Base-by-base conservation (phyloP, 441 rosid genomes). In the Pelargonium myrrhifolium region DNA sequence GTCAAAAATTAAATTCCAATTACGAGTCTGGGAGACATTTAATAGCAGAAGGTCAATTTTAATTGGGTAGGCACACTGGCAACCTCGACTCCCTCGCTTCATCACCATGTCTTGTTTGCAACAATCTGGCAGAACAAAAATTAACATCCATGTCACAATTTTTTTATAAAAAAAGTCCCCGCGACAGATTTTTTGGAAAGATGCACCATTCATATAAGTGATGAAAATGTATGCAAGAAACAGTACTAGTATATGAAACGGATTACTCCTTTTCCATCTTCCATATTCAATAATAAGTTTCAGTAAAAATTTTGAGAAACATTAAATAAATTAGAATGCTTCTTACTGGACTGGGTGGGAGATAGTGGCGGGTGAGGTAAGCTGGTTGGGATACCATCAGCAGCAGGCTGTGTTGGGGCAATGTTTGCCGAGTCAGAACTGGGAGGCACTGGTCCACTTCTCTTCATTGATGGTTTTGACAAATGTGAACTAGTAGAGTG, bases 21-120 rank as follows among this genome's bases (percentile, higher is more conserved):
- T 80, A 9, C 89, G 85, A 78, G 80, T 87, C 72, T 83, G 87
- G 7, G 98, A 90, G 71, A 93, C 87, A 74, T 93, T 93, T 82
- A 84, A 65, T 60, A 93, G 97, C 73, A 86, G 83, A 82, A 93
- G 91, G 71, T 90, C 98, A 67, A 93, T 85, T 86, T 89, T 93
- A 79, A 93, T 87, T 21, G 98, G 97, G 81, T 93, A 90, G 59
- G 84, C 97, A 56, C 98, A 93, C 72, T 89, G 90, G 74, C 98
- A 90, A 76, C 78, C 90, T 72, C 68, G 82, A 76, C 84, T 82
- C 67, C 85, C 88, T 71, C 85, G 84, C 81, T 84, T 93, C 86
- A 79, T 80, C 77, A 93, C 94, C 81, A 77, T 82, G 72, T 86
- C 72, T 17, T 80, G 84, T 77, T 85, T 85, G 86, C 98, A 93